Base-by-base conservation (phyloP, 169 alveolate species). In the Plasmodium vivax region DNA sequence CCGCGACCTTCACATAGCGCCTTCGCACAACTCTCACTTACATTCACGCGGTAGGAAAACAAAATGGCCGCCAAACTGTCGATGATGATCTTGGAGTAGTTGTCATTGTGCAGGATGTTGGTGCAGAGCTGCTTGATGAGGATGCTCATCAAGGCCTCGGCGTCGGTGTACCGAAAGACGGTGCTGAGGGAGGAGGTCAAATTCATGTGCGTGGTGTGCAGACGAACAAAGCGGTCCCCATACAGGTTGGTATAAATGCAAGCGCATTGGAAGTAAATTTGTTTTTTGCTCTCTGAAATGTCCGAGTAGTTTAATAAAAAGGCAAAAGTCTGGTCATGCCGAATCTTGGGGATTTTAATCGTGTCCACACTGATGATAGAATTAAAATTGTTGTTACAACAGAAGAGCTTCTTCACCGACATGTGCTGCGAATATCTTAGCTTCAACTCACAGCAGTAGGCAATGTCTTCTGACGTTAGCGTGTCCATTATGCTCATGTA, bases 401-500 rank as follows among this genome's bases (percentile, higher is more conserved):
- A 95, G 71, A 88, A 84, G 47, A 90, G 58, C 84, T 93, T 96
- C 58, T 83, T 91, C 34, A 96, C 94, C 56, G 82, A 23, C 30
- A 96, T 82, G 54, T 88, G 79, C 27, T 95, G 96, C 23, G 96
- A 90, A 45, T 91, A 79, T 71, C 97, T 51, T 80, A 96, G 93
- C 75, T 94, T 96, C 75, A 96, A 77, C 88, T 96, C 97, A 87
- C 97, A 96, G 45, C 92, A 93, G 82, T 96, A 96, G 3, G 93
- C 97, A 45, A 88, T 88, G 47, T 88, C 82, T 88, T 88, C 94
- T 3, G 94, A 88, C 71, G 90, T 88, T 34, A 88, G 23, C 14
- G 83, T 88, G 32, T 88, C 94, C 72, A 41, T 88, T 88, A 88
- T 88, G 47, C 47, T 88, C 94, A 88, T 88, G 54, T 88, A 88